A percentile compares a stretch with the other conserved stretches of the same genome.
These are phyloP conservation scores for Xylaria sp. DNA, from an alignment of 495 filamentous ascomycete species.

Conservation along the genomic window DNA sequence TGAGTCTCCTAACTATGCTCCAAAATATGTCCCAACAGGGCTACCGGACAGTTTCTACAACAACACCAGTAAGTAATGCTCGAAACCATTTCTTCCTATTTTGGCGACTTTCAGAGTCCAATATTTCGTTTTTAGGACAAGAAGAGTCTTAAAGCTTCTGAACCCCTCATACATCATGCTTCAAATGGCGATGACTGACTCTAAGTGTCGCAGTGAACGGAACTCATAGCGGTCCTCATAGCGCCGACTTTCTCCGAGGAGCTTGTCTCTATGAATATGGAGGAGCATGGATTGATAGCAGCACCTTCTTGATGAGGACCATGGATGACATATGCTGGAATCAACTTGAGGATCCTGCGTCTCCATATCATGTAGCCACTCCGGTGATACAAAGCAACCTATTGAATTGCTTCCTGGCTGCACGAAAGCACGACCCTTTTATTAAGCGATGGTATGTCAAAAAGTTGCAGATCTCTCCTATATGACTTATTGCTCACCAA, in stretches of 20 bases:
- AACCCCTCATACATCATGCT: too few relatives aligned
- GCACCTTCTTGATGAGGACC: slow-evolving; percentile 33
- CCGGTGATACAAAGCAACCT: slow-evolving; percentile 32
- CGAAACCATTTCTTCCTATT: too few relatives aligned
- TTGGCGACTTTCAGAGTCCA: too few relatives aligned
- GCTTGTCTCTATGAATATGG: slow-evolving; percentile 39
- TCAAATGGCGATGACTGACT: too few relatives aligned
- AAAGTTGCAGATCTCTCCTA: neutral
- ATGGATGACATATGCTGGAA: slow-evolving; percentile 43
- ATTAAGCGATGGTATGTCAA: slow-evolving; percentile 36
- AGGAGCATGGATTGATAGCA: slow-evolving; percentile 41
- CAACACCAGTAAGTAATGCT: slow-evolving; percentile 17
- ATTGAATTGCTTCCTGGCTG: slow-evolving; percentile 41
- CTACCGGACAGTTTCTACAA: slow-evolving; percentile 37
- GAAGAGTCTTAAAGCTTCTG: too few relatives aligned
- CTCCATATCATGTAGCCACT: slow-evolving; percentile 32
- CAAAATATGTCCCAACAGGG: slow-evolving; percentile 19
- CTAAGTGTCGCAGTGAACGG: slow-evolving; percentile 28
- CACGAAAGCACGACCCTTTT: slow-evolving; percentile 35
- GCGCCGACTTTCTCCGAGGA: slow-evolving; percentile 41
- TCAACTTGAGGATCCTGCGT: slow-evolving; percentile 35
- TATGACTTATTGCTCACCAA: neutral
- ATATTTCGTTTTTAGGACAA: too few relatives aligned
- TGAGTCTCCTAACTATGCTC: slow-evolving; percentile 17
- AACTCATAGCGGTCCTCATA: slow-evolving; percentile 39